phyloP scores from a whole-genome alignment of 495 filamentous ascomycete species.

The Endocarpon pusillum region DNA sequence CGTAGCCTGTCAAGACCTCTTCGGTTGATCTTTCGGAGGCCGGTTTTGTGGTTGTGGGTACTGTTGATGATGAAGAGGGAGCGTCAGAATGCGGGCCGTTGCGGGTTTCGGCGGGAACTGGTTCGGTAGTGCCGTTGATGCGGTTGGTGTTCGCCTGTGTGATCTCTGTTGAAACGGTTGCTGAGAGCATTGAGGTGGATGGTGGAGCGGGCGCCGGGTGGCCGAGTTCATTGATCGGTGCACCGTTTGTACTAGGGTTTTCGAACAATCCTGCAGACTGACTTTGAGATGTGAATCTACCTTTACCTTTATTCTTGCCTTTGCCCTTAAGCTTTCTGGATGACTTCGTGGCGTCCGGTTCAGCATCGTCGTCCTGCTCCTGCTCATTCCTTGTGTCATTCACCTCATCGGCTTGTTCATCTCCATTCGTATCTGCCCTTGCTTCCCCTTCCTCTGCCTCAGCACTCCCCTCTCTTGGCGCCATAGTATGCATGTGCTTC shows the following conservation, averaged over 20 bases:
- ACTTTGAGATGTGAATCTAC: background rate
- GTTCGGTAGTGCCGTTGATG: slow-evolving; percentile 2
- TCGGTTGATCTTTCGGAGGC: background rate
- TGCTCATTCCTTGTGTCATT: slow-evolving; percentile 16
- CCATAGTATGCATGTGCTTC: slow-evolving; percentile 70
- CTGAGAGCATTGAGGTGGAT: background rate
- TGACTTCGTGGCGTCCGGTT: slow-evolving; percentile 3
- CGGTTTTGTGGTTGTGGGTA: slow-evolving; percentile 1
- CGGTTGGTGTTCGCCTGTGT: slow-evolving; percentile 3
- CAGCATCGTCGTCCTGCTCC: slow-evolving; percentile 15
- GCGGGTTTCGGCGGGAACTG: too few relatives aligned
- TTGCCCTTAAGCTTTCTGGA: too few relatives aligned
- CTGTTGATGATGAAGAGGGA: slow-evolving; percentile 1
- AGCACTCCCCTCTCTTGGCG: slow-evolving; percentile 59
- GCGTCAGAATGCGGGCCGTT: slow-evolving; percentile 5
- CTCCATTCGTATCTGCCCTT: slow-evolving; percentile 14
- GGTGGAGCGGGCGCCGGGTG: background rate
- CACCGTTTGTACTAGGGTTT: background rate
- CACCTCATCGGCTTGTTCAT: slow-evolving; percentile 14
- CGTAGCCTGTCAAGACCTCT: slow-evolving; percentile 3
- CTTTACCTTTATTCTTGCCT: too few relatives aligned
- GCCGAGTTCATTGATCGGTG: background rate
- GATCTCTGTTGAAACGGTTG: slow-evolving; percentile 4
- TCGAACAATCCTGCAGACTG: background rate
- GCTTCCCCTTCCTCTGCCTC: slow-evolving; percentile 38